Evolutionary conservation across 2,329 filamentous ascomycete species (phyloP), one percentile per base, ranked within the genome.

Genomic region (Pyrenochaeta sp.): DNA sequence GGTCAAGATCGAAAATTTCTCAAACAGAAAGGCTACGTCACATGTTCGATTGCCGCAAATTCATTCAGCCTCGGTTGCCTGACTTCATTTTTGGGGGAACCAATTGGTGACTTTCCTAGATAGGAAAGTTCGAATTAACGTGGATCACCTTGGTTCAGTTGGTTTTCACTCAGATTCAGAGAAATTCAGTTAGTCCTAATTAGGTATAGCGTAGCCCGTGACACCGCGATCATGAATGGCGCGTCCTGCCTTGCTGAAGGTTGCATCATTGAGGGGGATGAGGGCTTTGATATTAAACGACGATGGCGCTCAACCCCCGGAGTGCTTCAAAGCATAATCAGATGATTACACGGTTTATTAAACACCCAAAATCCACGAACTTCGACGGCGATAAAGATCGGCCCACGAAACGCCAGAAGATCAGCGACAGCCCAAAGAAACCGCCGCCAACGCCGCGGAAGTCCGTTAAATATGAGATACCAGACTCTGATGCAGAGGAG

Each of bases 271-370:
- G 54, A 52, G 50, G 56, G 40, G 53, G 47, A 49, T 36, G 30
- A 44, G 50, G 40, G 48, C 56, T 52, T 47, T 47, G 24, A 50
- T 50, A 27, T 43, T 57, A 28, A 39, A 56, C 64, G 28, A 64
- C 56, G 60, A 77, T 77, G 74, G 71, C 65, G 24, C 67, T 83
- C 65, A 75, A 77, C 62, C 64, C 72, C 51, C 76, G 75, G 67
- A 79, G 72, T 52, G 68, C 77, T 39, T 80, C 80, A 5, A 79
- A 80, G 58, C 79, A 83, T 62, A 83, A 82, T 69, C 76, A 76
- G 39, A 83, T 83, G 81, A 76, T 80, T 34, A 79, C 79, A n/a
- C 70, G 72, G 45, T 76, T 75, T 30, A 76, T 80, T 15, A 76
- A 78, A 25, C 80, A 81, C 54, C 76, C 80, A 2, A 79, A 79